phyloP scores from a whole-genome alignment of 2,329 filamentous ascomycete genomes.

The Plenodomus biglobosus region DNA sequence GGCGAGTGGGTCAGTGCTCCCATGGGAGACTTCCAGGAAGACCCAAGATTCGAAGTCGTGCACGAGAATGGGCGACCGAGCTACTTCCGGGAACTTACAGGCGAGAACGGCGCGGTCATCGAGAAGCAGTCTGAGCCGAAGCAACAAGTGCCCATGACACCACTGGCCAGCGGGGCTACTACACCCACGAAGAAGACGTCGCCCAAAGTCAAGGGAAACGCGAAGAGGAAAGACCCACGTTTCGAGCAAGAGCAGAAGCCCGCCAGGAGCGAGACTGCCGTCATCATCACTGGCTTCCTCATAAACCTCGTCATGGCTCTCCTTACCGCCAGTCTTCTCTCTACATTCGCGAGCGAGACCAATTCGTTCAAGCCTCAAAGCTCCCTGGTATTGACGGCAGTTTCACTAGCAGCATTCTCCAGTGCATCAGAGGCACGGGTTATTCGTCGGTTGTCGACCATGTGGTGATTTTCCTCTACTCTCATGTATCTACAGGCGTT shows the following conservation, averaged over 20 bases:
- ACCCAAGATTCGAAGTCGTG: constrained; percentile 10
- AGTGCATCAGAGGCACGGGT: neutral
- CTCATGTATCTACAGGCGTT: neutral
- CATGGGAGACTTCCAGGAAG: constrained; percentile 12
- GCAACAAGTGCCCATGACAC: neutral
- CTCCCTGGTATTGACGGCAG: neutral
- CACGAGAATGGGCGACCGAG: constrained; percentile 12
- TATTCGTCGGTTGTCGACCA: neutral
- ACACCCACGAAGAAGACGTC: neutral
- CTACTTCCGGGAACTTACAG: constrained; percentile 6
- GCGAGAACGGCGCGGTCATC: neutral
- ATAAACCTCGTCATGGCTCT: neutral
- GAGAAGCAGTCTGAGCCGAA: neutral
- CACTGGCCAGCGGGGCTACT: neutral
- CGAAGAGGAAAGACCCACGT: neutral
- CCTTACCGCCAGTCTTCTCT: neutral
- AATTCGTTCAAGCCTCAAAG: neutral
- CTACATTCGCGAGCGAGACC: neutral
- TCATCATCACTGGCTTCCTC: neutral
- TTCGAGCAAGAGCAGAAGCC: neutral
- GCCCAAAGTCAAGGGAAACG: neutral
- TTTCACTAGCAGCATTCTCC: neutral
- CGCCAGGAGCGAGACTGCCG: neutral
- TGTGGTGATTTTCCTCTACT: neutral
- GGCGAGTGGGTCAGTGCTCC: constrained; percentile 14